Base-by-base conservation (phyloP, 228 moss, liverwort and hornwort species). In the Sphagnum fallax region DNA sequence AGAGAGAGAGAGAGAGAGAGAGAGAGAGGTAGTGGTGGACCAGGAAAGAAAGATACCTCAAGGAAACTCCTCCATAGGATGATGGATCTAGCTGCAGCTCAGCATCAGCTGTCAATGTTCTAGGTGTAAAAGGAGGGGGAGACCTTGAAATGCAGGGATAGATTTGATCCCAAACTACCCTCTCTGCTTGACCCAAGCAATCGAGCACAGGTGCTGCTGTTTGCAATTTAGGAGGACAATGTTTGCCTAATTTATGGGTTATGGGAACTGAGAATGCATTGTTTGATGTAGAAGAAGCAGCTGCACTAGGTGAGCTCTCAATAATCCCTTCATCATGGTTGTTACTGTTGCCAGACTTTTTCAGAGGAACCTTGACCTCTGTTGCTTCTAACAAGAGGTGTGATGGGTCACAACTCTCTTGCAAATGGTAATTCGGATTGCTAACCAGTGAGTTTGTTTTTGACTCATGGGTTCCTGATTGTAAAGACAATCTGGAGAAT, bases 111-210 rank as follows among this genome's bases (percentile, higher is more conserved):
- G 78, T 82, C 66, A 80, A 79, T 70, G 72, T 69, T 72, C 88
- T 84, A 72, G 92, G 79, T 69, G 80, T 88, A 75, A 83, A 75
- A 50, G 75, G 90, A 16, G 92, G 92, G 48, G 87, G 88, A 70
- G 95, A 89, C 75, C 90, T 90, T 73, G 92, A 90, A 49, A 78
- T 47, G 11, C 65, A 65, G 48, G 10, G 47, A 6, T 65, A 49
- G 49, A 8, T 8, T 64, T 82, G 82, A 78, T 80, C 75, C 63
- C 64, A 65, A 50, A 80, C 78, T 73, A 75, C 76, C 78, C 79
- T 88, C 82, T 75, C 82, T 66, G 71, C 71, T 75, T 83, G 78
- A 71, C 78, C 85, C 69, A 75, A 75, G 52, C 80, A 78, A 69
- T 79, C 75, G 60, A 61, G 67, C 10, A 78, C 69, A 73, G 80